Conservation (phyloP, 345 rosid genomes). For the Lenwebbia sp. region DNA sequence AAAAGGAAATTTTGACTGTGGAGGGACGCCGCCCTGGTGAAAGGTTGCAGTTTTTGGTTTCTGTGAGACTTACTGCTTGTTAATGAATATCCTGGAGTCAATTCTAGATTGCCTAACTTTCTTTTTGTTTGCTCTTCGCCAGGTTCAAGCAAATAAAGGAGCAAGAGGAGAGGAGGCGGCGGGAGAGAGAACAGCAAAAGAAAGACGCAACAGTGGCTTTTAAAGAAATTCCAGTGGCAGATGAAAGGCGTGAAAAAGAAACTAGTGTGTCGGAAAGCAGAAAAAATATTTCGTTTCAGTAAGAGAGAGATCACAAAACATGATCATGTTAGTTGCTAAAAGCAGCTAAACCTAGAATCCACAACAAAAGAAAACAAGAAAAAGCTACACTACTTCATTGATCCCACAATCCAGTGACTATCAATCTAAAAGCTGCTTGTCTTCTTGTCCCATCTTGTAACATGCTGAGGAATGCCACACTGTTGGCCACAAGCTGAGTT, state of each 20-base stretch:
- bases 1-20: conserved; percentile 26
- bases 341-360: too few relatives aligned
- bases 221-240: conserved; percentile 11
- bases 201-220: conserved; percentile 29
- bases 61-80: background rate
- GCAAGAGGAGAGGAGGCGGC: conserved; percentile 64
- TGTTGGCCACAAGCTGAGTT: too few relatives aligned
- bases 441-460: too few relatives aligned
- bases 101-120: background rate
- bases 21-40: conserved; percentile 71
- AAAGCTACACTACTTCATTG: too few relatives aligned
- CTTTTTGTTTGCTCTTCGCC: background rate
- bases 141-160: conserved; percentile 79
- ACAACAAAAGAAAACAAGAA: too few relatives aligned
- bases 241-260: conserved; percentile 1
- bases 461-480: too few relatives aligned
- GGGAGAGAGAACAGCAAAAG: conserved; percentile 49
- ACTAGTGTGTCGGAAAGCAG: background rate
- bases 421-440: too few relatives aligned
- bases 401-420: too few relatives aligned
- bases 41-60: conserved; percentile 26
- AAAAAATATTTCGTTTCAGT: too few relatives aligned
- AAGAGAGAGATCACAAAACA: too few relatives aligned
- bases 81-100: background rate
- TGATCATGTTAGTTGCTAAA: too few relatives aligned